phyloP scores from a whole-genome alignment of 2,329 filamentous ascomycete genomes.

The Lachnellula arida region DNA sequence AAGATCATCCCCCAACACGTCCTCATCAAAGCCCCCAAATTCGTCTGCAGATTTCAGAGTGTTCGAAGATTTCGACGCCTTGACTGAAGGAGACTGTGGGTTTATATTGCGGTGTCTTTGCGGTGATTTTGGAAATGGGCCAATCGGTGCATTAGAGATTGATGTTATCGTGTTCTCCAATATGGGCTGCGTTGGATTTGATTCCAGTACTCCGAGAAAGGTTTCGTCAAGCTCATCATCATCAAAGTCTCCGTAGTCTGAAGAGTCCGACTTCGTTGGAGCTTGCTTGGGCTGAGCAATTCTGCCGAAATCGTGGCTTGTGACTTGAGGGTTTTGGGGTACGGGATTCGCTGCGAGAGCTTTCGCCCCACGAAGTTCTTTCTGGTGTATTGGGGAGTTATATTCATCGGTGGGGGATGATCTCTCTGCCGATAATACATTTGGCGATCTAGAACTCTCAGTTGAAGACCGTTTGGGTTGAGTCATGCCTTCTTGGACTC shows the following conservation, averaged over 20 bases:
- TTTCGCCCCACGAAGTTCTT: not conserved
- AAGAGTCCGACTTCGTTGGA: slow-evolving; percentile 14
- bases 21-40: slow-evolving; percentile 63
- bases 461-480: slow-evolving; percentile 25
- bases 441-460: slow-evolving; percentile 39
- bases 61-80: not conserved
- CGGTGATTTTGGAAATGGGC: not conserved
- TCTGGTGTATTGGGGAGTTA: slow-evolving; percentile 3
- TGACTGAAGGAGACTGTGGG: not conserved
- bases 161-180: not conserved
- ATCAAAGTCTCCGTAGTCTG: slow-evolving; percentile 42
- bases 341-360: not conserved
- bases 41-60: slow-evolving; percentile 35
- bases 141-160: slow-evolving; percentile 2
- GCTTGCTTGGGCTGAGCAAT: not conserved
- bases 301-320: not conserved
- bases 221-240: slow-evolving; percentile 42
- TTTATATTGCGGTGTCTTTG: not conserved
- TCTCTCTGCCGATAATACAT: slow-evolving; percentile 29
- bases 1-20: slow-evolving; percentile 53
- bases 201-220: slow-evolving; percentile 50
- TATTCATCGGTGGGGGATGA: slow-evolving; percentile 1
- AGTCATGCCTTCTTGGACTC: slow-evolving; percentile 50
- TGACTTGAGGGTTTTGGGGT: not conserved
- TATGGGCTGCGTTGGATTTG: slow-evolving; percentile 30